Evolutionary conservation across 164 flowering plant genomes (phyloP), one percentile per base, ranked within the genome.

Genomic region (Akebia trifoliata): DNA sequence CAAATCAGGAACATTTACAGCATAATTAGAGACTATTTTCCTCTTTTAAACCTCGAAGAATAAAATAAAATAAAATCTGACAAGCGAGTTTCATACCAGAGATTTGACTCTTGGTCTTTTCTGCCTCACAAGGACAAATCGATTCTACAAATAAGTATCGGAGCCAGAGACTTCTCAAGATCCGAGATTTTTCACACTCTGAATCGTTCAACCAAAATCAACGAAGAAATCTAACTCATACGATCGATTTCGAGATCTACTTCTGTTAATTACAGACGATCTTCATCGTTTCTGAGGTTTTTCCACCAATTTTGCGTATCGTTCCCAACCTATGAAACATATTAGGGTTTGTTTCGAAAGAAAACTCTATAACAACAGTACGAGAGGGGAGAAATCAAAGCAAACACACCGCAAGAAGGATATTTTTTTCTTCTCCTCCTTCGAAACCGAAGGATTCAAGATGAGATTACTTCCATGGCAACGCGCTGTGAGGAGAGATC

Each of bases 311-410:
- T 14, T 26, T 22, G 17, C 25, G 10, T 29, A 39, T 50, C 56
- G 67, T 56, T 36, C 67, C 67, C 40, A 64, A 39, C 18, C 61
- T 64, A 50, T 50, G 42, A 50, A 56, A 50, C 61, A 57, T 57
- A 22, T 61, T 29, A 37, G 40, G 56, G 34, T 25, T 31, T 17
- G 26, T 40, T 26, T 22, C 53, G 2, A 54, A 53, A 52, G 1
- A 9, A n/a, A 11, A 40, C 20, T 28, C 17, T 17, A 17, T 6
- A n/a, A 18, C 17, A 5, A 11, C 7, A 7, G 8, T 18, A 14
- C 50, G 24, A 1, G 31, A 45, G 2, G 15, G 22, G 7, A 57
- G 8, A 6, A 14, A 4, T 6, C 26, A 32, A 37, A 35, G 1
- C n/a, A 9, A 4, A n/a, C 4, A 8, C 4, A 21, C 12, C 8